Evolutionary conservation across 1,284 basidiomycete genomes (phyloP), one percentile per base, ranked within the genome.

Genomic region (Trichosporon coremiiforme): DNA sequence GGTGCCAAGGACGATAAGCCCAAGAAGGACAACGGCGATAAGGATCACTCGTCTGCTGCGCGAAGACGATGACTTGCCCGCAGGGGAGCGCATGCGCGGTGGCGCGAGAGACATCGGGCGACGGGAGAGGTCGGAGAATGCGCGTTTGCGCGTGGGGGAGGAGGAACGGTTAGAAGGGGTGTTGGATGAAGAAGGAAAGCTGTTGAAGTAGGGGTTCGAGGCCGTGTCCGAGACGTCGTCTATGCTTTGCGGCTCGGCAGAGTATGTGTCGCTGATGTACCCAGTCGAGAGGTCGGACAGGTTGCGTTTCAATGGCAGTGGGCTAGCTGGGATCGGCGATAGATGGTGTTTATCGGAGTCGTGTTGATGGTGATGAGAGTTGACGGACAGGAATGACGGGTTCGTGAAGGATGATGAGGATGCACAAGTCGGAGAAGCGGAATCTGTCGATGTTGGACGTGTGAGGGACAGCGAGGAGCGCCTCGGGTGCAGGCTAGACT

Each of bases 1-100:
- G 35, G 96, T 98, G 66, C 95, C 95, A 45, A 93, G 78, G 69
- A 98, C 89, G 84, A 98, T 85, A 73, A 97, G 88, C 68, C 88
- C 91, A 75, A 97, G 89, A 74, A 97, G 81, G 77, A 88, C 86
- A 70, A 97, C 88, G 70, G 90, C 87, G 73, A 89, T 85, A 83
- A 91, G 88, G 68, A 92, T 60, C 31, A n/a, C 31, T 33, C 57
- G 57, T 15, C 57, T 31, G n/a, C 57, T 60, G 57, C 57, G 57
- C 31, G 57, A 60, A 33, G 57, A 20, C 57, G 57, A 33, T 2
- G 57, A 33, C 31, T 60, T 60, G 57, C 57, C 57, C 57, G 57
- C 57, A 0, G 57, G 57, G 31, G 57, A 60, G 57, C 57, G 57
- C 29, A 60, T 60, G 57, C 57, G 57, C 57, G 57, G 57, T 31